A percentile compares a stretch with the other conserved stretches of the same genome.
Evolutionary conservation across 129 eudicot species (phyloP).

Genomic region (Lactuca saligna): DNA sequence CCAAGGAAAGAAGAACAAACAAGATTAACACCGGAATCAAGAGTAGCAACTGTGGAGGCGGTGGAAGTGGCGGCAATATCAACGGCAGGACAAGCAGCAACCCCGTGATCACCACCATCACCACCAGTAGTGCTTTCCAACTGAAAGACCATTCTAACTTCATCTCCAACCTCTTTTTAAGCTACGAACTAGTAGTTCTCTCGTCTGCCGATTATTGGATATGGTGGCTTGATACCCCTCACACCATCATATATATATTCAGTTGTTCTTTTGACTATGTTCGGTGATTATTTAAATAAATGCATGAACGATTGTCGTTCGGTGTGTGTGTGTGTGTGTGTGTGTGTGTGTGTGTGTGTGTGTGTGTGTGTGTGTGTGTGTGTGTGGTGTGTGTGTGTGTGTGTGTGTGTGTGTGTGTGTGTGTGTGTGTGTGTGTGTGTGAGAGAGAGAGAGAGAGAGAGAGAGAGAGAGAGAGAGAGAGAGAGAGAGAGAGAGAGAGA

Average conservation of each 20-base stretch:
- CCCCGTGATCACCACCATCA: conserved; percentile 36
- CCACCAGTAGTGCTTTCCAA: conserved; percentile 26
- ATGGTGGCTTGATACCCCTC: background rate
- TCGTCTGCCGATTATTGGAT: background rate
- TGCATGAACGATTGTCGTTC: conserved; percentile 11
- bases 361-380: no score
- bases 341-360: no score
- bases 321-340: no score
- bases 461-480: background rate
- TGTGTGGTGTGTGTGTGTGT: no score
- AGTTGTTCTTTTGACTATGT: background rate
- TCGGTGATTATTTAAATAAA: conserved; percentile 3
- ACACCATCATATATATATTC: background rate
- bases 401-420: no score
- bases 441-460: background rate
- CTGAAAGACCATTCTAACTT: conserved; percentile 18
- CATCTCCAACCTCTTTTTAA: background rate
- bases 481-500: background rate
- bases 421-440: no score
- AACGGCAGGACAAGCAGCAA: conserved; percentile 45
- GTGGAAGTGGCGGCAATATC: conserved; percentile 53
- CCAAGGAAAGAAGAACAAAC: conserved; percentile 49
- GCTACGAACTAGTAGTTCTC: background rate
- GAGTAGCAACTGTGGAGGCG: conserved; percentile 53
- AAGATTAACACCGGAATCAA: conserved; percentile 51